These are phyloP conservation scores for Botrytis aclada DNA, from an alignment of 2,329 filamentous ascomycete species.

Conservation along the genomic window DNA sequence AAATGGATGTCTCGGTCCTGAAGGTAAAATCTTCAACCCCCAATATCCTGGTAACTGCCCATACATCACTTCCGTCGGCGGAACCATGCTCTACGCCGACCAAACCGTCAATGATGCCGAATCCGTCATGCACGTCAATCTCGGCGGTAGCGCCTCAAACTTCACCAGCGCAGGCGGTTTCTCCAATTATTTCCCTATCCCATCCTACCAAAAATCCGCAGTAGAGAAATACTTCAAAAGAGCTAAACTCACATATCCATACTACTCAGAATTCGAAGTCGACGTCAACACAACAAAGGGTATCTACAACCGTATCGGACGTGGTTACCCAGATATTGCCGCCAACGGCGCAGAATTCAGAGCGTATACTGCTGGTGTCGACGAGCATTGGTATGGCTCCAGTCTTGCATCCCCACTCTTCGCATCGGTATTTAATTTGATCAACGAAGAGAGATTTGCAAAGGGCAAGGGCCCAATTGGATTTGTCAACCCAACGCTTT, in stretches of 20 bases:
- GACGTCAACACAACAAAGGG: slow-evolving; percentile 45
- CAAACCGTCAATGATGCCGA: slow-evolving; percentile 39
- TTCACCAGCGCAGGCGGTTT: slow-evolving; percentile 48
- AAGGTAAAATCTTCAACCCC: slow-evolving; percentile 29
- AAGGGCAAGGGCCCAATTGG: slow-evolving; percentile 14
- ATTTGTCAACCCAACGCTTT: slow-evolving; percentile 16
- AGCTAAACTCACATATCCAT: slow-evolving; percentile 26
- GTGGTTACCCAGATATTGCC: slow-evolving; percentile 53
- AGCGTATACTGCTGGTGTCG: slow-evolving; percentile 18
- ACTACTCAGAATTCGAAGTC: slow-evolving; percentile 31
- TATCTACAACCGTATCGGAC: slow-evolving; percentile 47
- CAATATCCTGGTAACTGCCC: slow-evolving; percentile 66
- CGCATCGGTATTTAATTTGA: slow-evolving; percentile 28
- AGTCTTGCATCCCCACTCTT: slow-evolving; percentile 28
- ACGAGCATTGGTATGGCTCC: slow-evolving; percentile 25
- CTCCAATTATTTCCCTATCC: slow-evolving; percentile 49
- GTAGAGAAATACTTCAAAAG: slow-evolving; percentile 44
- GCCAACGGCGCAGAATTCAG: slow-evolving; percentile 46
- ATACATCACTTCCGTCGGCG: slow-evolving; percentile 65
- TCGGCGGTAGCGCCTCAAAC: slow-evolving; percentile 40
- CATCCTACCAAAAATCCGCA: slow-evolving; percentile 47
- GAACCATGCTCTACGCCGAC: slow-evolving; percentile 49
- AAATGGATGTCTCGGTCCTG: slow-evolving; percentile 44
- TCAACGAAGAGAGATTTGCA: slow-evolving; percentile 16
- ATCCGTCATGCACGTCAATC: slow-evolving; percentile 28